Evolutionary conservation across 441 rosid genomes (phyloP), one percentile per base, ranked within the genome.

Genomic region (Mallotus repandus): DNA sequence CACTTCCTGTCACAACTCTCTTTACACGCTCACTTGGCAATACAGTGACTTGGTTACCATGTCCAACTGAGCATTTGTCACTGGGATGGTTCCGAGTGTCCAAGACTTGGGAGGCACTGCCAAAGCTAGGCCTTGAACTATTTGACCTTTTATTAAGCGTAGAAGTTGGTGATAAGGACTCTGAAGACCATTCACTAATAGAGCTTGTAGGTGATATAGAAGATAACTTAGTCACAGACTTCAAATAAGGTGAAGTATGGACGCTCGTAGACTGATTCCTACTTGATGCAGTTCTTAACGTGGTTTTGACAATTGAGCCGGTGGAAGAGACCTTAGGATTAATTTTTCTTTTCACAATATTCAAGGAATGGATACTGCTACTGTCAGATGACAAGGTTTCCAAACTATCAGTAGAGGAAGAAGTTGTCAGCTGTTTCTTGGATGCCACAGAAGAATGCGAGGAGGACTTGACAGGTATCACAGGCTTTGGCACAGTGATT

Each of bases 151-250:
- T 91, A 69, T 77, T 84, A 76, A 85, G 86, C 19, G 90, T 83
- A 73, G 88, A 82, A 75, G 85, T 83, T 53, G 91, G 85, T 32
- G 91, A 81, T 2, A 80, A 70, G 49, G 91, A 89, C 62, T 69
- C 89, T 38, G 85, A 81, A 70, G 98, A 88, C 92, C 89, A 82
- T 79, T 96, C 97, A 83, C 89, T 86, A 76, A 86, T 79, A 80
- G 98, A 83, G 86, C 93, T 92, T 78, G 89, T 77, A 71, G 91
- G 85, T 72, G 90, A 89, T 77, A 76, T 77, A 57, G 93, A 81
- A 68, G 93, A 84, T 19, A 74, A 81, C 81, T 82, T 92, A 71
- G 80, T 71, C 22, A 76, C 75, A 79, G 89, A 80, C 77, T 73
- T 83, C 79, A 87, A 68, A 81, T 68, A 48, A 73, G 89, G 78